Evolutionary conservation across 1,284 basidiomycete genomes (phyloP).

Genomic region (Ustilago esculenta): DNA sequence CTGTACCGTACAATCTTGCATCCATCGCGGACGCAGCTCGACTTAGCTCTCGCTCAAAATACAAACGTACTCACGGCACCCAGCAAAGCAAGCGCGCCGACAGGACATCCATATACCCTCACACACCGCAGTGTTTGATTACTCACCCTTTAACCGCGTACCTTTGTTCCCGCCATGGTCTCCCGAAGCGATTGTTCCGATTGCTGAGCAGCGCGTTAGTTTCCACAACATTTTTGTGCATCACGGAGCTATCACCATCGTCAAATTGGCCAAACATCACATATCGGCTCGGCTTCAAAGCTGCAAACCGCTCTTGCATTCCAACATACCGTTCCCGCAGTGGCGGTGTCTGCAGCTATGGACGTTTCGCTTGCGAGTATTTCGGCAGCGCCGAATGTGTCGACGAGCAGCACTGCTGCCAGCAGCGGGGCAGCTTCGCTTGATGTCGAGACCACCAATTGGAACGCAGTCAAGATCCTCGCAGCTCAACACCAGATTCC

Average conservation of each 20-base stretch:
- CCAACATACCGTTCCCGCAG: too few relatives aligned
- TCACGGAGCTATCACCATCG: too few relatives aligned
- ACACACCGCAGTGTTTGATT: neutral
- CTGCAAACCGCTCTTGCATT: too few relatives aligned
- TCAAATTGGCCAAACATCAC: too few relatives aligned
- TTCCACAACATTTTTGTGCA: too few relatives aligned
- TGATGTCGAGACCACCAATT: slow-evolving; percentile 61
- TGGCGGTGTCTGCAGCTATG: neutral
- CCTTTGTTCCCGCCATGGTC: neutral
- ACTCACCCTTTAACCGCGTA: neutral
- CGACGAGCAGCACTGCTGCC: neutral
- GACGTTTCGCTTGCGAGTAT: neutral
- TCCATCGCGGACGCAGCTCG: too few relatives aligned
- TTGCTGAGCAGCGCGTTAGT: neutral
- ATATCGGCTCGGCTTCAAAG: too few relatives aligned
- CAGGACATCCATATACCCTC: neutral
- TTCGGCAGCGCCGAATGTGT: slow-evolving; percentile 7
- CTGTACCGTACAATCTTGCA: too few relatives aligned
- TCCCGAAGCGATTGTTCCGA: slow-evolving; percentile 3
- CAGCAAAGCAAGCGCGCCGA: too few relatives aligned
- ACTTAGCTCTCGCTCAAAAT: too few relatives aligned
- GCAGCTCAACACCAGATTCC: slow-evolving; percentile 54
- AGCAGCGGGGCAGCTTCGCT: slow-evolving; percentile 2
- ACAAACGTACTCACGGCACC: too few relatives aligned
- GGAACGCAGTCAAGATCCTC: slow-evolving; percentile 58